Conservation (phyloP, 768 basidiomycete genomes). For the Cystofilobasidium capitatum region DNA sequence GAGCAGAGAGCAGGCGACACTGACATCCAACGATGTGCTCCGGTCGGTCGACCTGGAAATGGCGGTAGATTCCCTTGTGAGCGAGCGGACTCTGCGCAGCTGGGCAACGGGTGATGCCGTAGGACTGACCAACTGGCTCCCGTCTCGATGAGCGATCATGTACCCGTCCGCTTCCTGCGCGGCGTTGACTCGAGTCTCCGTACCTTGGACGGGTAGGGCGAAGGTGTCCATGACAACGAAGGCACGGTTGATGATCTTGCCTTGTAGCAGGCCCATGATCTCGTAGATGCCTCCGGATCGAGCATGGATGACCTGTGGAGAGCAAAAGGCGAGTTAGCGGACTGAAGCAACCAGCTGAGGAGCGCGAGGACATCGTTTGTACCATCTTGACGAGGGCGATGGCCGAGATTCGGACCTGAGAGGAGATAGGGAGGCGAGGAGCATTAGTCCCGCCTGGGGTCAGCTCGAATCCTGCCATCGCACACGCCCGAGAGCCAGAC, state of each 20-base stretch:
- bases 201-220: conserved; percentile 92
- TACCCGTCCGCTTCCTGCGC: conserved; percentile 93
- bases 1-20: neutral
- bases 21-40: conserved; percentile 76
- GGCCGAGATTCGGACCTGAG: conserved; percentile 42
- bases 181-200: conserved; percentile 95
- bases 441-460: neutral
- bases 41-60: conserved; percentile 34
- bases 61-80: neutral
- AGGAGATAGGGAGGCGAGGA: neutral
- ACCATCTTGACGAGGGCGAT: conserved; percentile 49
- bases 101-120: no score
- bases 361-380: neutral
- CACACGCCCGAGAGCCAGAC: neutral
- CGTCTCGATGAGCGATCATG: conserved; percentile 87
- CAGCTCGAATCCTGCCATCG: neutral
- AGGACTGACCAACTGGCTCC: conserved; percentile 58
- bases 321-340: neutral
- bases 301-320: conserved; percentile 56
- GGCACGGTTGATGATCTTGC: conserved; percentile 52
- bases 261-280: conserved; percentile 99
- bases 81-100: no score
- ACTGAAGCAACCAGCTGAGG: neutral
- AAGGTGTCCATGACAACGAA: conserved; percentile 83
- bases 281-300: conserved; percentile 95